phyloP scores from a whole-genome alignment of 176 grass and related monocot genomes.

The Lolium perenne region DNA sequence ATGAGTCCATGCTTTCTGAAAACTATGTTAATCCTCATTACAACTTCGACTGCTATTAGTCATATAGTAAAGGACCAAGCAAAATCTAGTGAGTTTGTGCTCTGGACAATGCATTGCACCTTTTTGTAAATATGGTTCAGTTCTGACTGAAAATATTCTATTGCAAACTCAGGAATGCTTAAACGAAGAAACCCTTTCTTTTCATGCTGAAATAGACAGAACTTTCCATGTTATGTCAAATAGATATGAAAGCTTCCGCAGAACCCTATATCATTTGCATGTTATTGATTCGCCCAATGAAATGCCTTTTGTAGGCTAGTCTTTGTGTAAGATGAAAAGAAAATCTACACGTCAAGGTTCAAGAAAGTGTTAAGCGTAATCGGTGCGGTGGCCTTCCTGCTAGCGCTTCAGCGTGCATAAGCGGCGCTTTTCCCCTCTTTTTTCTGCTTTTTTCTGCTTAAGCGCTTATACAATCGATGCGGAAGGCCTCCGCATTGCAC shows the following conservation, averaged over 20 bases:
- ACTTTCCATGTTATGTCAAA: not conserved
- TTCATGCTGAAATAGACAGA: not conserved
- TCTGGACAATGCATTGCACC: not conserved
- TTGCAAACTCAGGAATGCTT: slow-evolving; percentile 65
- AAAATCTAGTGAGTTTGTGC: slow-evolving; percentile 80
- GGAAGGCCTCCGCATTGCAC: too few relatives aligned
- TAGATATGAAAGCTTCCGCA: not conserved
- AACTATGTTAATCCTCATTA: slow-evolving; percentile 94
- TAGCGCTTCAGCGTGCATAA: too few relatives aligned
- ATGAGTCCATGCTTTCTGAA: slow-evolving; percentile 87
- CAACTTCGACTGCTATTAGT: slow-evolving; percentile 60
- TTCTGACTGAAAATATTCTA: slow-evolving; percentile 24
- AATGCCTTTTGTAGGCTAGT: slow-evolving; percentile 59
- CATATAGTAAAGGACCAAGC: slow-evolving; percentile 81
- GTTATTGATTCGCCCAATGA: slow-evolving; percentile 14
- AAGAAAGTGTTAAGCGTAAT: too few relatives aligned
- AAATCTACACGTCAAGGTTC: too few relatives aligned
- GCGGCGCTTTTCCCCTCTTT: too few relatives aligned
- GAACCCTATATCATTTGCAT: not conserved
- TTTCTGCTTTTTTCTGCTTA: too few relatives aligned
- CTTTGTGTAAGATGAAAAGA: slow-evolving; percentile 87
- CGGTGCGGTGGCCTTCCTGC: too few relatives aligned
- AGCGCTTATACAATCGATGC: too few relatives aligned
- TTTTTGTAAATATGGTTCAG: slow-evolving; percentile 1
- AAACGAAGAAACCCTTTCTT: slow-evolving; percentile 57